These are phyloP conservation scores for Xylaria sp. DNA, from an alignment of 2,329 filamentous ascomycete species.

Conservation along the genomic window DNA sequence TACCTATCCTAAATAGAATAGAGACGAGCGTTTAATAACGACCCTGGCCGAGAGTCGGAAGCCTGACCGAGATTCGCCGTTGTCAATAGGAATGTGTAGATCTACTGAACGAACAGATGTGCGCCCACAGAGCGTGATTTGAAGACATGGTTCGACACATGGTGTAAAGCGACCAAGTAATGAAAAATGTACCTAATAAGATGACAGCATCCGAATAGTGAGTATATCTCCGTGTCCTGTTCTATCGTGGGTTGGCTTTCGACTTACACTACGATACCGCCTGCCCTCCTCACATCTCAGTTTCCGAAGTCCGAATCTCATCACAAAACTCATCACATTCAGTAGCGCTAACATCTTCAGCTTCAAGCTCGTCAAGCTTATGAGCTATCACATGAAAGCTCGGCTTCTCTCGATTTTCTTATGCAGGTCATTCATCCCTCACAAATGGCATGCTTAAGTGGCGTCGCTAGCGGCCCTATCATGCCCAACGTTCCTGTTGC, in stretches of 20 bases:
- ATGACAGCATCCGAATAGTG: not conserved
- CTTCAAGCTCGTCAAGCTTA: constrained; percentile 3
- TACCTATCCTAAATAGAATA: not conserved
- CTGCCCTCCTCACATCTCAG: not conserved
- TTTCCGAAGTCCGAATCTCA: not conserved
- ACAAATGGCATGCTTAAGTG: constrained; percentile 8
- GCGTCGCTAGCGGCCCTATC: constrained; percentile 16
- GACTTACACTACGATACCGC: not conserved
- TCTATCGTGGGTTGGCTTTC: not conserved
- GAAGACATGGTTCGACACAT: not conserved
- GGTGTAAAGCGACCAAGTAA: constrained; percentile 5
- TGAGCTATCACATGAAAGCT: constrained; percentile 32
- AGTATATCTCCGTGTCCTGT: constrained; percentile 12
- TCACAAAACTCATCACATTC: constrained; percentile 5
- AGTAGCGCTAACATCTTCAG: constrained; percentile 13
- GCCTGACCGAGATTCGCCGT: not conserved
- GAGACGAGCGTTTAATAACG: not conserved
- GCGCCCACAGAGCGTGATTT: not conserved
- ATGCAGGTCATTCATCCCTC: constrained; percentile 8
- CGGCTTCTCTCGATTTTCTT: constrained; percentile 12
- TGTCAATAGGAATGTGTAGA: not conserved
- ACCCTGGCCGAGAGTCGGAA: not conserved
- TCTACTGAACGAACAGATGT: not conserved
- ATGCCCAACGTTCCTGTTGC: constrained; percentile 13
- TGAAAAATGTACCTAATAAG: not conserved